Base-by-base conservation (phyloP, 495 filamentous ascomycete genomes). In the Penicillium angulare region DNA sequence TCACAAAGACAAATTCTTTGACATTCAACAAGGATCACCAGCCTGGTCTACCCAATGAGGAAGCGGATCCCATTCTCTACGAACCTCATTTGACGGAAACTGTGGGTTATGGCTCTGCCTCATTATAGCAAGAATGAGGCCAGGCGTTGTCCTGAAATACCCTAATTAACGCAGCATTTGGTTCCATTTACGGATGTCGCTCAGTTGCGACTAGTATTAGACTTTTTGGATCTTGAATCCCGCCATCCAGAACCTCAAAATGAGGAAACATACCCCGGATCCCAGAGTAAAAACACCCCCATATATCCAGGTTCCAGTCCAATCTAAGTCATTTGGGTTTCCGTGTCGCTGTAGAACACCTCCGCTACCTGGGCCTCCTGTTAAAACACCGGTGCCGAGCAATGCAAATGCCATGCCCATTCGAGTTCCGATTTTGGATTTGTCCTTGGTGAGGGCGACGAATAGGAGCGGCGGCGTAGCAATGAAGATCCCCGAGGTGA, bases 331-430 rank as follows among this genome's bases (percentile, higher is more conserved):
- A 6, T 31, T 12, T 31, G 27, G 27, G 27, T 1, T 39, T 39
- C 8, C 33, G 33, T 21, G 2, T 12, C 26, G 42, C 9, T 44
- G 42, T 13, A 55, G 52, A 32, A 55, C 35, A 13, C 59, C 67
- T 5, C 65, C 68, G 7, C 60, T 65, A 23, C 68, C 65, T n/a
- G 68, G 65, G 10, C 54, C 56, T 1, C 67, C 63, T 3, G 64
- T 36, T 2, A 72, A 43, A 12, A 59, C 52, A 35, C 57, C 62
- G 35, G 58, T 24, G 29, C 57, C 50, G 31, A 31, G 53, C 34
- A 55, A 49, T 7, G 53, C 52, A 20, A 57, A 63, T 0, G 56
- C 47, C 59, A 71, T 55, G 0, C 72, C 72, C 4, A 73, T 36
- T 5, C 71, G 56, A 3, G 65, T 61, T 1, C 70, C 71, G 6